Conservation (phyloP, 1,139 yeast genomes). For the Blastobotrys aristatus region DNA sequence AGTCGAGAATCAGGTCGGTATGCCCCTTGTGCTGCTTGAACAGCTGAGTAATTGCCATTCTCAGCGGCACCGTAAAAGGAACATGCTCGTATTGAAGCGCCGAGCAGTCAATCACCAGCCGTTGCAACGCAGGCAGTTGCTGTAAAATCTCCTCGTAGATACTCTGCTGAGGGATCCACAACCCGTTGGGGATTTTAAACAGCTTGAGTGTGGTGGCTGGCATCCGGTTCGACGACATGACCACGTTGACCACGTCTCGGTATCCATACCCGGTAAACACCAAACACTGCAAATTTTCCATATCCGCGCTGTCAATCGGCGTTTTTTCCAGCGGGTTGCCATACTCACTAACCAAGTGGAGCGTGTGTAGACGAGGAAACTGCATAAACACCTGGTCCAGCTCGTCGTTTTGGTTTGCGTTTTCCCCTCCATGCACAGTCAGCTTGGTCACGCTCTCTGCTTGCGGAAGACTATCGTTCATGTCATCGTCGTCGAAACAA, state of each 20-base stretch:
- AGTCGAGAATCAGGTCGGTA: conserved; percentile 4
- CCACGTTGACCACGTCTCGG: background rate
- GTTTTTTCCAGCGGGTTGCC: conserved; percentile 2
- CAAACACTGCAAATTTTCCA: conserved; percentile 10
- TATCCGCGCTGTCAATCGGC: conserved; percentile 10
- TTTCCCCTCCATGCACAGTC: background rate
- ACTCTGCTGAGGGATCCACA: conserved; percentile 2
- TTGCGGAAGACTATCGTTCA: conserved; percentile 5
- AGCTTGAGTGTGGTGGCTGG: conserved; percentile 6
- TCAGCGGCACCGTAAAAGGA: conserved; percentile 5
- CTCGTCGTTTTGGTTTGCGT: background rate
- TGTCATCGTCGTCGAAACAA: conserved; percentile 2
- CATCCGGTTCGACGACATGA: conserved; percentile 2
- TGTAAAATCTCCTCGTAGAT: background rate
- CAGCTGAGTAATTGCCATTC: conserved; percentile 1
- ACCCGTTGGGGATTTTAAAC: background rate
- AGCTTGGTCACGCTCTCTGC: conserved; percentile 10
- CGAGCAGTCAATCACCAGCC: conserved; percentile 7
- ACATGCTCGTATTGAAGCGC: background rate
- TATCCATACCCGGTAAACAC: conserved; percentile 7
- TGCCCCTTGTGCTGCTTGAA: background rate
- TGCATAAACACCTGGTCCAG: conserved; percentile 12
- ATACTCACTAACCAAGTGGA: conserved; percentile 2
- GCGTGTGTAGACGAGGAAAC: conserved; percentile 10
- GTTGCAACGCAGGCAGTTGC: conserved; percentile 4